Evolutionary conservation across 2,329 filamentous ascomycete species (phyloP).

Genomic region (Stachybotrys chartarum): DNA sequence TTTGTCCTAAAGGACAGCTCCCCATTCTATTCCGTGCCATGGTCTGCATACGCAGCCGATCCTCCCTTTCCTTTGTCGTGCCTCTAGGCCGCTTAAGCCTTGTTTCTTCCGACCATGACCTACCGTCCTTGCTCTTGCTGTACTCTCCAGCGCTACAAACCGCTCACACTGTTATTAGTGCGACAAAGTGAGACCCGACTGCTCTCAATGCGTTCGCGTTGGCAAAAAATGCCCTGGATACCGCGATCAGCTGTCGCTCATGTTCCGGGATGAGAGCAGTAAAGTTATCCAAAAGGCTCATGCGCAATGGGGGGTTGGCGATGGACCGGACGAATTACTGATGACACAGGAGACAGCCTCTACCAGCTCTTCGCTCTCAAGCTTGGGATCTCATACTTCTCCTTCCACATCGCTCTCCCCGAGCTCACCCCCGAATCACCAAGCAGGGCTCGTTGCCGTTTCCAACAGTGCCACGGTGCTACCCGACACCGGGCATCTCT

Average conservation of each 20-base stretch:
- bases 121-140: not conserved
- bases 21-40: not conserved
- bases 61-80: not conserved
- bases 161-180: slow-evolving; percentile 32
- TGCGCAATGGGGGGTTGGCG: slow-evolving; percentile 37
- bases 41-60: not conserved
- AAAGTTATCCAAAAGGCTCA: slow-evolving; percentile 54
- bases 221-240: slow-evolving; percentile 57
- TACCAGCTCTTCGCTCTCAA: slow-evolving; percentile 8
- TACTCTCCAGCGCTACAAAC: not conserved
- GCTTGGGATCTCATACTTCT: slow-evolving; percentile 10
- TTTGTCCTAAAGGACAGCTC: slow-evolving; percentile 1
- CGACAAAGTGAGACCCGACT: slow-evolving; percentile 53
- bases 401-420: slow-evolving; percentile 4
- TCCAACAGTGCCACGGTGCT: slow-evolving; percentile 3
- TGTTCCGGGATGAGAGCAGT: slow-evolving; percentile 60
- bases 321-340: slow-evolving; percentile 16
- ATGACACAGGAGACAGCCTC: slow-evolving; percentile 10
- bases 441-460: slow-evolving; percentile 5
- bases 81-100: not conserved
- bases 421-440: slow-evolving; percentile 10
- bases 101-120: too few species aligned
- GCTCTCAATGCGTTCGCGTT: slow-evolving; percentile 55
- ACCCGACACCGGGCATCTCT: not conserved
- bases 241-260: slow-evolving; percentile 54